Percentiles rank a stretch among this genome's conserved stretches.
Conservation (phyloP, 352 stramenopile species). For the Phytophthora citrophthora region DNA sequence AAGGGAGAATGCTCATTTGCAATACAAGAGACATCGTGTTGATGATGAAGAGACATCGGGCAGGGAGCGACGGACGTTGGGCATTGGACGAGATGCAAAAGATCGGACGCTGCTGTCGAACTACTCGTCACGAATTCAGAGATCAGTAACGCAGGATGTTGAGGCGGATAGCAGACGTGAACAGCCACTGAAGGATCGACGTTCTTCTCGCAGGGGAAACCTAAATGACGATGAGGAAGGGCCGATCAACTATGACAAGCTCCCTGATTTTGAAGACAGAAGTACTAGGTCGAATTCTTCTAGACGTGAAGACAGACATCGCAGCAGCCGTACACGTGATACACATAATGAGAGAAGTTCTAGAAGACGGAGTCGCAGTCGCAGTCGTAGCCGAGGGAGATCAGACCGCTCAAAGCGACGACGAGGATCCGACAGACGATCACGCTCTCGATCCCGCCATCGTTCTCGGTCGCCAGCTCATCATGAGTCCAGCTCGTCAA, state of each 20-base stretch:
- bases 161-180: constrained; percentile 17
- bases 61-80: constrained; percentile 31
- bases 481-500: not conserved
- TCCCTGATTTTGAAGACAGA: constrained; percentile 72
- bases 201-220: constrained; percentile 7
- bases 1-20: constrained; percentile 59
- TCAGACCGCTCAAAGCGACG: constrained; percentile 17
- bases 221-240: constrained; percentile 57
- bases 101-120: constrained; percentile 68
- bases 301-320: constrained; percentile 20
- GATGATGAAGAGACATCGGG: constrained; percentile 19
- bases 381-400: constrained; percentile 42
- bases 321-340: constrained; percentile 7
- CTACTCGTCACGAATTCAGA: constrained; percentile 68
- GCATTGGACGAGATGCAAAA: constrained; percentile 59
- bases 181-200: constrained; percentile 6
- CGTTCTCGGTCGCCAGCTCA: constrained; percentile 24
- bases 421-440: constrained; percentile 24
- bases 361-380: constrained; percentile 32
- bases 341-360: constrained; percentile 13
- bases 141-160: constrained; percentile 48
- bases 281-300: constrained; percentile 26
- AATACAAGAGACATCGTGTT: constrained; percentile 63
- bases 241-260: constrained; percentile 81
- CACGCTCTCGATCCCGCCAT: constrained; percentile 33